Evolutionary conservation across 2,329 filamentous ascomycete species (phyloP), one percentile per base, ranked within the genome.

Genomic region (Myriosclerotinia curreyana): DNA sequence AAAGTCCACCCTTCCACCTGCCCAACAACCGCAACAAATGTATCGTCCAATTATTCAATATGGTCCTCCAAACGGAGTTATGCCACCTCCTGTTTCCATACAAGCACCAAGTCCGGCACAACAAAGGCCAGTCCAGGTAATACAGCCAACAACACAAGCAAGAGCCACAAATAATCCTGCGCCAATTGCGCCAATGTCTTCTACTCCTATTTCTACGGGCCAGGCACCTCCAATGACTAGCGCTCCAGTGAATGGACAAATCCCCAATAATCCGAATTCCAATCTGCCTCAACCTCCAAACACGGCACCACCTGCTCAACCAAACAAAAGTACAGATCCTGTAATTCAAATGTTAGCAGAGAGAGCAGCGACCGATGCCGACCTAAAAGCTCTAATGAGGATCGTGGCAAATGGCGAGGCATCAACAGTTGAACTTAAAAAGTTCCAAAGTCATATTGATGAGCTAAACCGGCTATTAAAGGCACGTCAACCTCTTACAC

Each of bases 291-390:
- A 60, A 40, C 56, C 63, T 8, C 28, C 44, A n/a, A 65, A 17
- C 34, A 34, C 34, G 34, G 58, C 64, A n/a, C 52, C 65, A 14
- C 65, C 69, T n/a, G 53, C 68, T 22, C 48, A 64, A 20, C 61
- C 68, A 25, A 68, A 73, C 12, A 76, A 77, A 36, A 77, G 79
- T 31, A 77, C 82, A n/a, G 91, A 94, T 72, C 90, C 90, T 0
- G 91, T 95, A 51, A 94, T 95, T 64, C 87, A 92, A 59, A 86
- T 90, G 68, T 78, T 95, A 34, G 91, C 91, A 0, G 88, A 91
- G 70, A 85, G 86, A 68, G 91, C 91, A 8, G 89, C 88, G 0
- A 86, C 84, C 34, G 89, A 95, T 72, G 82, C 86, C 0, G 82
- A 88, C 63, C 79, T 95, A 12, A 87, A 92, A 64, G 86, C 89